Evolutionary conservation across 148 eudicot species (phyloP).

Genomic region (Vaccinium macrocarpon): DNA sequence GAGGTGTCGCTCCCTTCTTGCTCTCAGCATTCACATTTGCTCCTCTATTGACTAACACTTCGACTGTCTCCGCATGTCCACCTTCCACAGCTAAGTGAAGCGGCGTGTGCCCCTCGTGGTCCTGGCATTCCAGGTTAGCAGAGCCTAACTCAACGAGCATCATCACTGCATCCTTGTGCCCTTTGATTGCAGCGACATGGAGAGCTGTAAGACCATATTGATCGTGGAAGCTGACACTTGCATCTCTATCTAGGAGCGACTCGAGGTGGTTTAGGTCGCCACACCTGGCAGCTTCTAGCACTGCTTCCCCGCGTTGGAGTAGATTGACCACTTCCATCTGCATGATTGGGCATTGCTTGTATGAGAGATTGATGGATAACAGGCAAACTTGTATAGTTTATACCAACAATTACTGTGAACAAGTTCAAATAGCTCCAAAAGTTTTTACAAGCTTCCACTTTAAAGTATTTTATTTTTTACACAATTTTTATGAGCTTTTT

Average conservation of each 20-base stretch:
- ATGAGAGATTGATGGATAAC: background rate
- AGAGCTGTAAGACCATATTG: constrained; percentile 48
- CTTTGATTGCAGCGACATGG: constrained; percentile 49
- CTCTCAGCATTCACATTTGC: constrained; percentile 35
- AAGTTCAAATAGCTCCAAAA: too few species aligned
- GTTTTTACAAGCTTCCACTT: too few species aligned
- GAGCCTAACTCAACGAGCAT: constrained; percentile 39
- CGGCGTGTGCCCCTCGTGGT: constrained; percentile 47
- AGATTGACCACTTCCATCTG: constrained; percentile 35
- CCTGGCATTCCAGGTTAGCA: constrained; percentile 32
- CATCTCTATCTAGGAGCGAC: constrained; percentile 34
- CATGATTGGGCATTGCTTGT: background rate
- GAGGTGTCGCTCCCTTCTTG: constrained; percentile 41
- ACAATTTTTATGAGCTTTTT: too few species aligned
- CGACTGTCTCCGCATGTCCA: constrained; percentile 32
- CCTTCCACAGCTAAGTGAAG: constrained; percentile 51
- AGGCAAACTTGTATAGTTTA: background rate
- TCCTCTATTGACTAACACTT: constrained; percentile 38
- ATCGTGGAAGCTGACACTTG: constrained; percentile 27
- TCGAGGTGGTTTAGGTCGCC: constrained; percentile 37
- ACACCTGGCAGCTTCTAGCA: constrained; percentile 39
- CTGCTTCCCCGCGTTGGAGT: constrained; percentile 38
- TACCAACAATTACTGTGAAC: background rate
- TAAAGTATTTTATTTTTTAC: too few species aligned
- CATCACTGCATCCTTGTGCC: constrained; percentile 40